Conservation (phyloP, 1,139 yeast genomes). For the Nakaseomyces uthaithaninus region DNA sequence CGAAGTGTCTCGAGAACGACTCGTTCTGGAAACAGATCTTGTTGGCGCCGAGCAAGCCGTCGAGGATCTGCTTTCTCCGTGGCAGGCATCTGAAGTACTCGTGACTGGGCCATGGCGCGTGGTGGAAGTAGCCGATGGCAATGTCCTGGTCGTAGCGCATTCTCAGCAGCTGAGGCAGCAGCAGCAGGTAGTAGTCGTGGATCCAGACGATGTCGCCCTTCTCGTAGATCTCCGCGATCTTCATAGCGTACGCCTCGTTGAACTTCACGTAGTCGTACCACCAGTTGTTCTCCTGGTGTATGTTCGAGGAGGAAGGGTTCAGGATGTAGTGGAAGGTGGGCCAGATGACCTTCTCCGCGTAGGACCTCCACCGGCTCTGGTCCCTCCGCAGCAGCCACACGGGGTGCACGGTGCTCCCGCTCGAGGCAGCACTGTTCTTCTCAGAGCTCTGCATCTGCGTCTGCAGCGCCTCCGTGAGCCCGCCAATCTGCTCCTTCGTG, state of each 20-base stretch:
- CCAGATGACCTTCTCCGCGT: constrained; percentile 90
- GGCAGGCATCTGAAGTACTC: constrained; percentile 88
- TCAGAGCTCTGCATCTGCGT: constrained; percentile 10
- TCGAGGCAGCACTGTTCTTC: constrained; percentile 38
- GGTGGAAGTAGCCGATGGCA: constrained; percentile 73
- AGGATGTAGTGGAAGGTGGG: constrained; percentile 90
- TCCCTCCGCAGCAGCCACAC: constrained; percentile 76
- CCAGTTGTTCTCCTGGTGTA: constrained; percentile 63
- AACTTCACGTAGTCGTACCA: constrained; percentile 89
- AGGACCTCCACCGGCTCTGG: constrained; percentile 68
- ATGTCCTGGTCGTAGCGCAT: constrained; percentile 70
- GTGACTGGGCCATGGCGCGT: constrained; percentile 91
- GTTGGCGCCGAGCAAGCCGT: constrained; percentile 88
- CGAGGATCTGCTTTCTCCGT: constrained; percentile 70
- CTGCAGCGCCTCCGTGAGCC: constrained; percentile 23
- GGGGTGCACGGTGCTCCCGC: constrained; percentile 55
- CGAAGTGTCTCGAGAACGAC: constrained; percentile 82
- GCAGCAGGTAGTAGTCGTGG: constrained; percentile 81
- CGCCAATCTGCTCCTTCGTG: constrained; percentile 46
- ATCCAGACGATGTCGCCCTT: constrained; percentile 95
- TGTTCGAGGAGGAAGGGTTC: constrained; percentile 55
- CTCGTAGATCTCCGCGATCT: constrained; percentile 59
- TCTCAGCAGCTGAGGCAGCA: constrained; percentile 79
- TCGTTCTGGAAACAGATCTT: constrained; percentile 78
- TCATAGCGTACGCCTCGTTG: constrained; percentile 83